phyloP scores from a whole-genome alignment of 1,284 basidiomycete genomes.

The Microstroma glucosiphilum region DNA sequence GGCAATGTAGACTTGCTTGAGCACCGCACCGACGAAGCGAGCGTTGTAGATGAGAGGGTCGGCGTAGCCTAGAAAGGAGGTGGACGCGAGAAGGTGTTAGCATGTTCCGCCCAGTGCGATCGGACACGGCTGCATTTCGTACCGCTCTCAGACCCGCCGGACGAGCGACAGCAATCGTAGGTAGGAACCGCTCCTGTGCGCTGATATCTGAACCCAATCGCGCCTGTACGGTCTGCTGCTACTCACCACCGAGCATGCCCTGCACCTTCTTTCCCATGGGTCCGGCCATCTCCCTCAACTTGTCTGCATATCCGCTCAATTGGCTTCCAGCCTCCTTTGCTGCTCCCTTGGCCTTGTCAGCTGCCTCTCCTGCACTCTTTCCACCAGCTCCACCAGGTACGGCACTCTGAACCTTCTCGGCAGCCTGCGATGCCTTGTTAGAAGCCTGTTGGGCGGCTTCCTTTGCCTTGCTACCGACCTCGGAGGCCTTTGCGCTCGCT shows the following conservation, averaged over 20 bases:
- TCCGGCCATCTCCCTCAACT: constrained; percentile 38
- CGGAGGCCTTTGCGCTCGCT: no score
- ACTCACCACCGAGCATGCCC: constrained; percentile 40
- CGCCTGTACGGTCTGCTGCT: no score
- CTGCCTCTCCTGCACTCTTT: background rate
- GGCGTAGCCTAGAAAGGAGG: constrained; percentile 19
- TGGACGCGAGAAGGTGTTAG: background rate
- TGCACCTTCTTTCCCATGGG: constrained; percentile 31
- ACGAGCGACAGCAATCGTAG: no score
- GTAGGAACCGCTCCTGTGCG: no score
- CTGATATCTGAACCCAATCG: no score
- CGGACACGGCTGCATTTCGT: constrained; percentile 1
- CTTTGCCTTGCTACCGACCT: no score
- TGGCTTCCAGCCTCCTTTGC: constrained; percentile 17
- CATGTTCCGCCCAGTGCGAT: background rate
- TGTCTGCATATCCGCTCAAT: constrained; percentile 26
- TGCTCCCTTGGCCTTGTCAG: constrained; percentile 6
- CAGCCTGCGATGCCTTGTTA: no score
- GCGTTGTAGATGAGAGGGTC: constrained; percentile 42
- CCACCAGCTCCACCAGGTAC: no score
- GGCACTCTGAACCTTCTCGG: no score
- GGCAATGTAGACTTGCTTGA: constrained; percentile 82
- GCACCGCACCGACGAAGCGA: constrained; percentile 71
- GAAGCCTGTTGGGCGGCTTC: no score
- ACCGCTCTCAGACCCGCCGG: no score